A percentile compares a stretch with the other conserved stretches of the same genome.
These are phyloP conservation scores for Apostasia ramifera DNA, from an alignment of 106 monocot species.

Conservation along the genomic window DNA sequence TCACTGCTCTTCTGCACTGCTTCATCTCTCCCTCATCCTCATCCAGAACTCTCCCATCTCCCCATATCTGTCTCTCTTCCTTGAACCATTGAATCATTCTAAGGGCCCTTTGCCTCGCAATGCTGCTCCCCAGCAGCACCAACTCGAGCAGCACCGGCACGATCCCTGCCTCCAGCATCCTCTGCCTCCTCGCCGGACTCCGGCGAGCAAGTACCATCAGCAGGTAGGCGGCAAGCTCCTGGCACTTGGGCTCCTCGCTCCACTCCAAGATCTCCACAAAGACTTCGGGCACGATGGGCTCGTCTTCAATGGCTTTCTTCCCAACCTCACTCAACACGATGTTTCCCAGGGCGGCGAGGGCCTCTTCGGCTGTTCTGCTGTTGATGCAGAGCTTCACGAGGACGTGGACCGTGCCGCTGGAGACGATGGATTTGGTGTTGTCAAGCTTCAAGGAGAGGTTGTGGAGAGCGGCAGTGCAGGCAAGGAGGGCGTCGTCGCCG, in stretches of 20 bases:
- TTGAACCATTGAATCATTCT: slow-evolving; percentile 66
- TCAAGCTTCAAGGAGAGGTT: slow-evolving; percentile 63
- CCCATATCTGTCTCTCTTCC: slow-evolving; percentile 11
- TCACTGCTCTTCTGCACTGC: slow-evolving; percentile 19
- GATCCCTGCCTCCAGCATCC: slow-evolving; percentile 34
- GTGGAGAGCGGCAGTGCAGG: slow-evolving; percentile 33
- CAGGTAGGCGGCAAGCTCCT: slow-evolving; percentile 45
- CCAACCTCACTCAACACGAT: slow-evolving; percentile 28
- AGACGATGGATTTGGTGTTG: slow-evolving; percentile 33
- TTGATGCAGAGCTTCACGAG: slow-evolving; percentile 23
- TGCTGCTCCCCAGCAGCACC: slow-evolving; percentile 47
- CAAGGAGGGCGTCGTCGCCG: slow-evolving; percentile 8
- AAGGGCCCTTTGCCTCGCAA: slow-evolving; percentile 48
- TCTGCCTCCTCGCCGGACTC: slow-evolving; percentile 23
- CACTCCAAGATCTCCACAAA: slow-evolving; percentile 39
- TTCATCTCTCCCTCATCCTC: not conserved
- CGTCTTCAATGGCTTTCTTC: slow-evolving; percentile 36
- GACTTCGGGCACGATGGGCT: slow-evolving; percentile 20
- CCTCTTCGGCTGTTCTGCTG: slow-evolving; percentile 13
- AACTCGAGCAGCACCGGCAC: slow-evolving; percentile 57
- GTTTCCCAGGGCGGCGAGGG: slow-evolving; percentile 41
- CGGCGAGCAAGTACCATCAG: slow-evolving; percentile 46
- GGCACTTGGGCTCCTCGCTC: slow-evolving; percentile 40
- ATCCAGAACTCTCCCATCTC: not conserved
- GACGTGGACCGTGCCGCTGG: slow-evolving; percentile 27